A percentile compares a stretch with the other conserved stretches of the same genome.
Conservation (phyloP, 2,329 filamentous ascomycete species). For the Orbilia quercus region DNA sequence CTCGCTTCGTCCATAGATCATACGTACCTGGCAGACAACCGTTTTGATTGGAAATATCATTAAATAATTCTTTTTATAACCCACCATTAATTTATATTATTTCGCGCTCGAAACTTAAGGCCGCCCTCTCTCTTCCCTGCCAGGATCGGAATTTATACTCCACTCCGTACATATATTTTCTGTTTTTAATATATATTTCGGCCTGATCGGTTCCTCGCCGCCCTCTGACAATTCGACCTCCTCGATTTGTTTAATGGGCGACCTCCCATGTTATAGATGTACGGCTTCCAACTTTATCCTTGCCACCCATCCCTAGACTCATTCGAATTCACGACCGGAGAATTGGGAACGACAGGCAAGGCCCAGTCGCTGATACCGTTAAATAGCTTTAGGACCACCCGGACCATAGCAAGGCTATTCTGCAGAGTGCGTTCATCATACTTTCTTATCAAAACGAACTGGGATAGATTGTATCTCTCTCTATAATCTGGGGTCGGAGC, state of each 20-base stretch:
- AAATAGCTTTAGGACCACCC: constrained; percentile 44
- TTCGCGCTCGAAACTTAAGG: constrained; percentile 27
- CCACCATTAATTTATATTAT: no score
- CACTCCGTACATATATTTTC: background rate
- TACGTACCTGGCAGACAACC: constrained; percentile 16
- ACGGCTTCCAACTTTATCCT: constrained; percentile 16
- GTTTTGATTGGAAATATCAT: constrained; percentile 23
- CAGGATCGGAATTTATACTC: constrained; percentile 24
- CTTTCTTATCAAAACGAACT: constrained; percentile 43
- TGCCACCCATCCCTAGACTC: constrained; percentile 3
- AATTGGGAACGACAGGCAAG: constrained; percentile 20
- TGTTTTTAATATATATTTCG: constrained; percentile 24
- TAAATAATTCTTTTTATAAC: constrained; percentile 55
- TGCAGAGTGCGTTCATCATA: constrained; percentile 56
- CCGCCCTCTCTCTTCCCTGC: constrained; percentile 11
- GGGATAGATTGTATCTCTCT: constrained; percentile 30
- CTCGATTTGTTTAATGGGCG: constrained; percentile 49
- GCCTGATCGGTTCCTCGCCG: constrained; percentile 36
- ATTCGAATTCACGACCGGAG: constrained; percentile 12
- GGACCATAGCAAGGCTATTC: constrained; percentile 45
- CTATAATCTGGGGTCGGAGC: background rate
- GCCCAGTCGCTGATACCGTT: constrained; percentile 33
- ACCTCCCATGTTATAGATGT: constrained; percentile 46
- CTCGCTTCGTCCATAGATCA: constrained; percentile 45
- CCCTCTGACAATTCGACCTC: constrained; percentile 48